phyloP scores from a whole-genome alignment of 768 basidiomycete species.

The Pleurotus giganteus region DNA sequence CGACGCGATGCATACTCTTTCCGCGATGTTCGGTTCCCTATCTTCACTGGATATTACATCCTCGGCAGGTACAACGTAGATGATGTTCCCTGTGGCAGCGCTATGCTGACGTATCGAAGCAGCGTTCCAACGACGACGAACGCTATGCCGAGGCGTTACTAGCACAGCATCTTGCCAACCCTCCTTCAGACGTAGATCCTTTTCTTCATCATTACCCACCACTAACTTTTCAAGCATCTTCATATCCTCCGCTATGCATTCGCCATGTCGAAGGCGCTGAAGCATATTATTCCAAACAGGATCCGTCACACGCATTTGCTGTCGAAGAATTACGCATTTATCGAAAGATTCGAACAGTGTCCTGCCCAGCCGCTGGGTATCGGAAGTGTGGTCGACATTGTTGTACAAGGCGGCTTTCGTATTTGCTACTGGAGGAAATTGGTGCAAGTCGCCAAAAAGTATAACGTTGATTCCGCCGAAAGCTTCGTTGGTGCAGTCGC shows the following conservation, averaged over 20 bases:
- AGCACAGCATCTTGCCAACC: slow-evolving; percentile 23
- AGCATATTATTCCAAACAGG: slow-evolving; percentile 28
- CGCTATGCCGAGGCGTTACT: slow-evolving; percentile 28
- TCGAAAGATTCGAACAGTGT: slow-evolving; percentile 25
- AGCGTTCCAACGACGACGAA: slow-evolving; percentile 26
- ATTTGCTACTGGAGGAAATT: slow-evolving; percentile 26
- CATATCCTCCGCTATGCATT: slow-evolving; percentile 20
- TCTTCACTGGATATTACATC: slow-evolving; percentile 17
- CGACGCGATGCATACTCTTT: slow-evolving; percentile 9
- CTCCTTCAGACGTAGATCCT: slow-evolving; percentile 13
- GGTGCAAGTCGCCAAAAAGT: slow-evolving; percentile 31
- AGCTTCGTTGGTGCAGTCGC: background rate
- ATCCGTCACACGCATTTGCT: slow-evolving; percentile 32
- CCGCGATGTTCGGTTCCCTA: slow-evolving; percentile 7
- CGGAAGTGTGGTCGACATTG: background rate
- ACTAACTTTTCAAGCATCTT: slow-evolving; percentile 22
- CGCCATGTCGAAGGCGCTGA: slow-evolving; percentile 20
- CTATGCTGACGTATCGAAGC: slow-evolving; percentile 20
- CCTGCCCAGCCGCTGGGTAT: slow-evolving; percentile 14
- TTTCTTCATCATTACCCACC: slow-evolving; percentile 13
- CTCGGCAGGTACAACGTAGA: slow-evolving; percentile 23
- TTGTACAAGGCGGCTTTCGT: slow-evolving; percentile 22
- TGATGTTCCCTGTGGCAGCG: background rate
- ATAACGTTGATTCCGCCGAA: slow-evolving; percentile 27
- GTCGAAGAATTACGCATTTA: slow-evolving; percentile 27